Evolutionary conservation across 805 yeast species (phyloP).

Genomic region (Kazachstania kunashirensis): DNA sequence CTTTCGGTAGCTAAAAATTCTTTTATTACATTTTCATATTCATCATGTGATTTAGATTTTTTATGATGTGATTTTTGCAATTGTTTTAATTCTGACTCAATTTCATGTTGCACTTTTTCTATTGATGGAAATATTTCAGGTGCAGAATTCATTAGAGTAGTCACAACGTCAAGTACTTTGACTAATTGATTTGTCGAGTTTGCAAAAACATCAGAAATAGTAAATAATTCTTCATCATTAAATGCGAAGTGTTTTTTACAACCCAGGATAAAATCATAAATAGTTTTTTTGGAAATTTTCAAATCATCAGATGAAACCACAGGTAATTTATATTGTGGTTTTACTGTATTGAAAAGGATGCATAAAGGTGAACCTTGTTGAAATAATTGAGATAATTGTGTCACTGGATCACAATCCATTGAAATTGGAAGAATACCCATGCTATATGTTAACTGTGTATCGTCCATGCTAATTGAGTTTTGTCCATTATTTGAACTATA

Average conservation of each 20-base stretch:
- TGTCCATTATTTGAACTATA: slow-evolving; percentile 15
- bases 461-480: slow-evolving; percentile 22
- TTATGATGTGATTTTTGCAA: slow-evolving; percentile 7
- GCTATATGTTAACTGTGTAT: slow-evolving; percentile 45
- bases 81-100: slow-evolving; percentile 12
- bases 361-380: slow-evolving; percentile 92
- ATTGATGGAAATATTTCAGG: slow-evolving; percentile 34
- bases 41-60: slow-evolving; percentile 24
- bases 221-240: slow-evolving; percentile 75
- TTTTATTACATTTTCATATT: slow-evolving; percentile 51
- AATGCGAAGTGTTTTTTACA: slow-evolving; percentile 68
- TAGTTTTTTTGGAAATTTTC: slow-evolving; percentile 76
- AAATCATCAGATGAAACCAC: slow-evolving; percentile 70
- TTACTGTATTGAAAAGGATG: slow-evolving; percentile 64
- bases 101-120: slow-evolving; percentile 23
- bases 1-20: slow-evolving; percentile 88
- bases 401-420: slow-evolving; percentile 79
- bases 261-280: slow-evolving; percentile 81
- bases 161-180: slow-evolving; percentile 65
- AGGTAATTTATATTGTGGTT: slow-evolving; percentile 48
- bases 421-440: slow-evolving; percentile 72
- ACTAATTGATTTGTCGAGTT: slow-evolving; percentile 71
- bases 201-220: slow-evolving; percentile 80
- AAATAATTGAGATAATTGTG: slow-evolving; percentile 77
- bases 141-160: slow-evolving; percentile 48